Conservation (phyloP, 2,329 filamentous ascomycete genomes). For the Colletotrichum trifolii region DNA sequence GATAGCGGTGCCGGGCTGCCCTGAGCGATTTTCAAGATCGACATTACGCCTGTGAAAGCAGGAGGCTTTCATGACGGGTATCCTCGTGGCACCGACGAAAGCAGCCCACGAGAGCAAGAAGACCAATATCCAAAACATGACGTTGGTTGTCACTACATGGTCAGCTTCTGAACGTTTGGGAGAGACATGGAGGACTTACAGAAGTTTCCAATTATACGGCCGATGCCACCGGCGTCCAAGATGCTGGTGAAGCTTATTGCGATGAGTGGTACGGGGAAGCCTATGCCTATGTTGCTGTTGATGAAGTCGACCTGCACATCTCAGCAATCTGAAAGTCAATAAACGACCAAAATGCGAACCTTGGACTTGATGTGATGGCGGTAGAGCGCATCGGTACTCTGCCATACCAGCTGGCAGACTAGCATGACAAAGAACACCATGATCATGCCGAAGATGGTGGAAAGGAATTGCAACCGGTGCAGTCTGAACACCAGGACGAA, state of each 20-base stretch:
- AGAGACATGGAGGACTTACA: conserved; percentile 45
- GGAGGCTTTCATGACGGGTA: not conserved
- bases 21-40: not conserved
- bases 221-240: conserved; percentile 49
- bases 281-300: conserved; percentile 62
- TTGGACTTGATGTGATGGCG: conserved; percentile 46
- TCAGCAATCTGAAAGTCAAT: conserved; percentile 5
- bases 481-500: conserved; percentile 50
- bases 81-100: conserved; percentile 1
- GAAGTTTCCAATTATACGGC: conserved; percentile 56
- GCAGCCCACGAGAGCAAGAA: conserved; percentile 41
- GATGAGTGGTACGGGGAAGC: conserved; percentile 61
- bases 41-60: not conserved
- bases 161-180: not conserved
- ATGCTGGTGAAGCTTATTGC: conserved; percentile 53
- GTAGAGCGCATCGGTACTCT: conserved; percentile 44
- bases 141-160: conserved; percentile 47
- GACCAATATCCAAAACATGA: conserved; percentile 48
- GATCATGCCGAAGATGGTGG: conserved; percentile 60
- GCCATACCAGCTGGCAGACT: conserved; percentile 36
- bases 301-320: conserved; percentile 58
- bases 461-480: conserved; percentile 54
- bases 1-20: not conserved
- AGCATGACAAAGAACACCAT: conserved; percentile 51
- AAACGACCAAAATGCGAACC: conserved; percentile 38